A percentile compares a stretch with the other conserved stretches of the same genome.
phyloP scores from a whole-genome alignment of 345 rosid species.

The Linum trigynum region DNA sequence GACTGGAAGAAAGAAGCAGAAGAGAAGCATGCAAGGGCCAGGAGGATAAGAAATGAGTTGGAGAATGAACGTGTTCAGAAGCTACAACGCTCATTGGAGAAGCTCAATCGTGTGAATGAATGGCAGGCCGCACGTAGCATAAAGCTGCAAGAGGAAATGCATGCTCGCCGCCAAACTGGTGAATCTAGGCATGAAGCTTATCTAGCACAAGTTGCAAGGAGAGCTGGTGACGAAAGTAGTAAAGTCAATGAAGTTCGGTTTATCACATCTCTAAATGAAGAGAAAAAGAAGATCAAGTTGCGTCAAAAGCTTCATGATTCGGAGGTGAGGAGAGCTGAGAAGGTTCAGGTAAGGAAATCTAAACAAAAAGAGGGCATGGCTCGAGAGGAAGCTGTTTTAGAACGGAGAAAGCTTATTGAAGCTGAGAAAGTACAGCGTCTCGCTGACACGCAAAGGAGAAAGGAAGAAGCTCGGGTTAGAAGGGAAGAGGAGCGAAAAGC shows the following conservation, averaged over 20 bases:
- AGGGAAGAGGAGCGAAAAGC: constrained; percentile 83
- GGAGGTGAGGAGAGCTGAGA: constrained; percentile 71
- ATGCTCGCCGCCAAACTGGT: constrained; percentile 67
- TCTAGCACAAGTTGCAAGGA: constrained; percentile 66
- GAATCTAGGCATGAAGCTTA: constrained; percentile 75
- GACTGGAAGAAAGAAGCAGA: constrained; percentile 70
- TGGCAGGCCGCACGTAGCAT: constrained; percentile 67
- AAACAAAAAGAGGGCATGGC: constrained; percentile 75
- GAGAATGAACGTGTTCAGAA: constrained; percentile 71
- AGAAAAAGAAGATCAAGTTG: constrained; percentile 65
- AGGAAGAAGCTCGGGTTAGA: constrained; percentile 76
- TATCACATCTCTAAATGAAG: constrained; percentile 72
- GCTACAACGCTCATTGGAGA: constrained; percentile 68
- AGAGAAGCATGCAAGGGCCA: constrained; percentile 68
- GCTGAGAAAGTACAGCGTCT: constrained; percentile 76
- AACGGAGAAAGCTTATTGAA: constrained; percentile 65
- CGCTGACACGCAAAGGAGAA: constrained; percentile 64
- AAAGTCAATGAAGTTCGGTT: constrained; percentile 78
- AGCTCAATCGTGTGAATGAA: constrained; percentile 61
- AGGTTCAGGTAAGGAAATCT: constrained; percentile 51
- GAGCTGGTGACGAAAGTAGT: constrained; percentile 85
- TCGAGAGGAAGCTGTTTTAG: constrained; percentile 71
- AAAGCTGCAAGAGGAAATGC: constrained; percentile 69
- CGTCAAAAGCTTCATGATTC: constrained; percentile 71
- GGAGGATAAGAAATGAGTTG: constrained; percentile 62